Evolutionary conservation across 306 rosid genomes (phyloP).

Genomic region (Chamaecrista fasciculata): DNA sequence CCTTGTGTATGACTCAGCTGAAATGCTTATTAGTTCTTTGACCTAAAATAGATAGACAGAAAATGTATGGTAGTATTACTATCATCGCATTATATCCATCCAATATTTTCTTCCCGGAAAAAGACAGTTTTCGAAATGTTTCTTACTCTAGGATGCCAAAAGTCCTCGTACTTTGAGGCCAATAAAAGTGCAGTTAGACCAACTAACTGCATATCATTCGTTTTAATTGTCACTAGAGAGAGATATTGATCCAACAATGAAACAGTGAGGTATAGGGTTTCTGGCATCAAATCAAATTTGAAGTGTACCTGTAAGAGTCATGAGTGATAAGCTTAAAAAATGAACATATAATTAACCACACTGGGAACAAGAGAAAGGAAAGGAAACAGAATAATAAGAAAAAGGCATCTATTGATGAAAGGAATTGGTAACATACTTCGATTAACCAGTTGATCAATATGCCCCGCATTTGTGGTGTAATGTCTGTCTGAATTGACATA

Average conservation of each 20-base stretch:
- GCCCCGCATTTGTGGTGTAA: slow-evolving; percentile 75
- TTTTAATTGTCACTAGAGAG: slow-evolving; percentile 59
- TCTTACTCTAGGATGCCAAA: slow-evolving; percentile 90
- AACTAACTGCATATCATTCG: slow-evolving; percentile 80
- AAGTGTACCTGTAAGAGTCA: slow-evolving; percentile 65
- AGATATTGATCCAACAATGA: slow-evolving; percentile 79
- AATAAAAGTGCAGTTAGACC: slow-evolving; percentile 86
- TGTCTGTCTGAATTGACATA: slow-evolving; percentile 64
- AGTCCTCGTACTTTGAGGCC: slow-evolving; percentile 92
- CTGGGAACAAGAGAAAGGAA: neutral
- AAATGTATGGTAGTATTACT: neutral
- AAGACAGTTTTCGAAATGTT: slow-evolving; percentile 11
- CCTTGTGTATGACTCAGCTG: slow-evolving; percentile 74
- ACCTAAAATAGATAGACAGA: slow-evolving; percentile 48
- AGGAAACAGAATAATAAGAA: neutral
- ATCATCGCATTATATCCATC: slow-evolving; percentile 17
- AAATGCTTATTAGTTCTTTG: slow-evolving; percentile 73
- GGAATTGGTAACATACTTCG: slow-evolving; percentile 53
- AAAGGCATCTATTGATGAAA: slow-evolving; percentile 6
- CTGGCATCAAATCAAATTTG: slow-evolving; percentile 90
- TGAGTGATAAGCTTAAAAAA: slow-evolving; percentile 21
- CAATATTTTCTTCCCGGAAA: neutral
- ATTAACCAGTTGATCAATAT: slow-evolving; percentile 86
- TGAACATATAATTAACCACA: slow-evolving; percentile 17
- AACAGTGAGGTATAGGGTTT: slow-evolving; percentile 74